Conservation (phyloP, 2,329 filamentous ascomycete genomes). For the Talaromyces rugulosus region DNA sequence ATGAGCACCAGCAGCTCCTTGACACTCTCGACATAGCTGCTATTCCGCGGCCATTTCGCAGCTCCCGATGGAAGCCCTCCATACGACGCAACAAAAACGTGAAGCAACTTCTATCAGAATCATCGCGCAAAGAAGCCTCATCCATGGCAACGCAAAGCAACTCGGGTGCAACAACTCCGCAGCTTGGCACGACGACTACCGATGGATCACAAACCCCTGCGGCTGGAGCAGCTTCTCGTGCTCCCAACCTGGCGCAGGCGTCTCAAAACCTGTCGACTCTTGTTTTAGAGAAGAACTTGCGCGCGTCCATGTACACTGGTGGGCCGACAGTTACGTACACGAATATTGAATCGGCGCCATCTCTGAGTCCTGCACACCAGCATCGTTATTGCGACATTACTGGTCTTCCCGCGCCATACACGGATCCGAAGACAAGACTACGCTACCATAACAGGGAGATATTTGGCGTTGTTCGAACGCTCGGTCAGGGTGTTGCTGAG, state of each 20-base stretch:
- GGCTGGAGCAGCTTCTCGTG: constrained; percentile 38
- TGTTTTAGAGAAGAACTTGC: constrained; percentile 75
- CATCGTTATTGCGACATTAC: constrained; percentile 96
- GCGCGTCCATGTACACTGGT: constrained; percentile 30
- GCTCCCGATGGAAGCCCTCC: constrained; percentile 82
- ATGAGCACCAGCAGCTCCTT: constrained; percentile 81
- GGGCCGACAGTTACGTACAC: constrained; percentile 83
- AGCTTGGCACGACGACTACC: constrained; percentile 31
- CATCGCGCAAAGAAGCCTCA: constrained; percentile 83
- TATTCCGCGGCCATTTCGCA: constrained; percentile 85
- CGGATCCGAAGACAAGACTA: constrained; percentile 90
- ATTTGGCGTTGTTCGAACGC: constrained; percentile 72
- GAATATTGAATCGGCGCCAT: constrained; percentile 93
- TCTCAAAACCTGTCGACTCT: constrained; percentile 81
- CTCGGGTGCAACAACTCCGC: constrained; percentile 72
- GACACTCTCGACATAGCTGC: constrained; percentile 88
- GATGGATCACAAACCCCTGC: constrained; percentile 46
- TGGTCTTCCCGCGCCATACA: constrained; percentile 83
- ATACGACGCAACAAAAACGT: constrained; percentile 98
- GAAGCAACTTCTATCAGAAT: constrained; percentile 91
- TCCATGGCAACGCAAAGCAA: constrained; percentile 77
- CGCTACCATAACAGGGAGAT: constrained; percentile 92
- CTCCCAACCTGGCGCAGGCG: constrained; percentile 77
- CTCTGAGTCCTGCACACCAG: constrained; percentile 69
- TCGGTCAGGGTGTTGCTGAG: constrained; percentile 80